A percentile compares a stretch with the other conserved stretches of the same genome.
Conservation (phyloP, 1,284 basidiomycete genomes). For the Heterobasidion parviporum region DNA sequence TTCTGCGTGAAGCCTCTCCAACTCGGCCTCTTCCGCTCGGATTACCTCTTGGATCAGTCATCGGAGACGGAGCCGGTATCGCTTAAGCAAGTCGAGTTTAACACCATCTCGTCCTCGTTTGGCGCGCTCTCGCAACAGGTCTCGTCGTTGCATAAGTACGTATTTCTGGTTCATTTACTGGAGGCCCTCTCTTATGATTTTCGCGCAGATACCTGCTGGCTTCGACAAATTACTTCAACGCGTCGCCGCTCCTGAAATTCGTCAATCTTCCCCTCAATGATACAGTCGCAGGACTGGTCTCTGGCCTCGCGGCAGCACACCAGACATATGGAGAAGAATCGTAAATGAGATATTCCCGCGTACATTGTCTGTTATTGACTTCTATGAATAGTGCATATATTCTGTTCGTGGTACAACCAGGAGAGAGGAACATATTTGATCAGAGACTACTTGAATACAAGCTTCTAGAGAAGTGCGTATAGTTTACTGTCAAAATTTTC, state of each 20-base stretch:
- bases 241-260: slow-evolving; percentile 44
- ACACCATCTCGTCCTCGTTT: slow-evolving; percentile 93
- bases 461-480: slow-evolving; percentile 59
- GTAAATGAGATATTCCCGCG: slow-evolving; percentile 24
- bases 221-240: slow-evolving; percentile 58
- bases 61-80: slow-evolving; percentile 29
- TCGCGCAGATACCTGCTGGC: slow-evolving; percentile 53
- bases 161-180: neutral
- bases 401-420: slow-evolving; percentile 84
- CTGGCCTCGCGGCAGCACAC: slow-evolving; percentile 79
- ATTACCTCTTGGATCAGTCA: slow-evolving; percentile 83
- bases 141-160: slow-evolving; percentile 73
- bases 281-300: slow-evolving; percentile 62
- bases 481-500: neutral
- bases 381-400: slow-evolving; percentile 49
- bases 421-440: slow-evolving; percentile 95
- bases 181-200: neutral
- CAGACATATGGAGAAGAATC: slow-evolving; percentile 54
- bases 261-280: slow-evolving; percentile 71
- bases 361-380: neutral
- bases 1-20: slow-evolving; percentile 55
- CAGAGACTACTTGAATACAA: slow-evolving; percentile 87
- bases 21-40: slow-evolving; percentile 91
- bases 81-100: slow-evolving; percentile 97
- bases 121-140: slow-evolving; percentile 74